phyloP scores from a whole-genome alignment of 176 grass and related monocot genomes.

The Typha latifolia region DNA sequence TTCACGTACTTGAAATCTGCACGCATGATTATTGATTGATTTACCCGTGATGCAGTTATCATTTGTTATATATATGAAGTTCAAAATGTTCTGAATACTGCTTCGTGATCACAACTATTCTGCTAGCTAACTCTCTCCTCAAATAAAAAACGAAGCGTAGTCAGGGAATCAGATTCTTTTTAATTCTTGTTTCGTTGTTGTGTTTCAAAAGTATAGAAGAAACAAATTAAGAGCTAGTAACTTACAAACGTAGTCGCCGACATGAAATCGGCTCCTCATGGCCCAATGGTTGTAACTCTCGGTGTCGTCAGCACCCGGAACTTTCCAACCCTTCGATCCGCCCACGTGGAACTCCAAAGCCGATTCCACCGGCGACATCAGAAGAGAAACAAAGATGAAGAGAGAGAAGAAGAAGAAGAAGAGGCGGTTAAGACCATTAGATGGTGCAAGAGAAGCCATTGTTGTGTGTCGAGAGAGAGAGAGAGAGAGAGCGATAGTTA shows the following conservation, averaged over 20 bases:
- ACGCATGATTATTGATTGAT: not conserved
- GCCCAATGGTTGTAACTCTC: constrained; percentile 30
- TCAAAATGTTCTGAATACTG: too few relatives aligned
- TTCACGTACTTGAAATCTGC: constrained; percentile 31
- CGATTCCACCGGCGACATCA: not conserved
- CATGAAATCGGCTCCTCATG: constrained; percentile 19
- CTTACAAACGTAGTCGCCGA: constrained; percentile 25
- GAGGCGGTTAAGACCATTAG: not conserved
- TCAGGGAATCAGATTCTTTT: too few relatives aligned
- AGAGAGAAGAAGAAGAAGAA: not conserved
- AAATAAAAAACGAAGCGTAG: too few relatives aligned
- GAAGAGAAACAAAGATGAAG: constrained; percentile 9
- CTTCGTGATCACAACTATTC: too few relatives aligned
- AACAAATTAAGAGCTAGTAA: not conserved
- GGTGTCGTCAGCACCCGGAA: constrained; percentile 10
- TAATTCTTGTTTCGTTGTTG: too few relatives aligned
- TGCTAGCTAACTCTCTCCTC: too few relatives aligned
- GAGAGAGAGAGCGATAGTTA: too few relatives aligned
- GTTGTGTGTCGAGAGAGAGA: too few relatives aligned
- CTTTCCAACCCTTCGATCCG: constrained; percentile 20
- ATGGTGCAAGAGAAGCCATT: too few relatives aligned
- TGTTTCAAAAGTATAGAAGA: not conserved
- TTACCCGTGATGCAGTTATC: too few relatives aligned
- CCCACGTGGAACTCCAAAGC: constrained; percentile 23
- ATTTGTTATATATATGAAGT: too few relatives aligned